A percentile compares a stretch with the other conserved stretches of the same genome.
Conservation (phyloP, 1,139 yeast genomes). For the Eremothecium gossypii region DNA sequence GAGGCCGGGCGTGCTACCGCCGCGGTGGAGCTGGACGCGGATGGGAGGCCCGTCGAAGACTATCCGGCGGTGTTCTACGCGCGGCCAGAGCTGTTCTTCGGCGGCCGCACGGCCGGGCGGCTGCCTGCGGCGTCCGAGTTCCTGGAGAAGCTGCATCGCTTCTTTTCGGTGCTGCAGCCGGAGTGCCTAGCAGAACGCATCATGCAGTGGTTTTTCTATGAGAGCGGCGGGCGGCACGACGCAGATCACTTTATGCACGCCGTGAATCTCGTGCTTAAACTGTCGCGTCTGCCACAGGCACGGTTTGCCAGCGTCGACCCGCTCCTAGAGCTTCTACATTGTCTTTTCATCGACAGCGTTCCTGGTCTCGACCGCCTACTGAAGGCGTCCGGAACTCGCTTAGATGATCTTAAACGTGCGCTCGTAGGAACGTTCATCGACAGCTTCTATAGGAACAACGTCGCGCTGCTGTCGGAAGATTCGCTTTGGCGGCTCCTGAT, state of each 20-base stretch:
- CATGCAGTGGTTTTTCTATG: conserved; percentile 17
- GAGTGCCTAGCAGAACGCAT: conserved; percentile 10
- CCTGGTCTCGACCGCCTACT: conserved; percentile 6
- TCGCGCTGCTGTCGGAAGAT: conserved; percentile 14
- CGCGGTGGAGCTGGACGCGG: conserved; percentile 1
- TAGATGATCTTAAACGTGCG: conserved; percentile 4
- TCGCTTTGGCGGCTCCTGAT: conserved; percentile 17
- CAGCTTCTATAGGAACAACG: conserved; percentile 8
- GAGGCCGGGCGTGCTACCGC: neutral
- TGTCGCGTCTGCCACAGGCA: conserved; percentile 4
- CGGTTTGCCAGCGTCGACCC: conserved; percentile 8
- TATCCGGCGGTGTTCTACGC: conserved; percentile 16
- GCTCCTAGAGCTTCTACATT: conserved; percentile 5
- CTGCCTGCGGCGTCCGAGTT: conserved; percentile 10
- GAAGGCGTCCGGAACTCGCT: conserved; percentile 5
- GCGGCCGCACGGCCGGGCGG: conserved; percentile 7
- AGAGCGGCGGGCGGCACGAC: conserved; percentile 6
- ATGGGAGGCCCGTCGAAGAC: conserved; percentile 2
- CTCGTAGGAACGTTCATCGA: conserved; percentile 7
- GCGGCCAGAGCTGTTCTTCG: conserved; percentile 11
- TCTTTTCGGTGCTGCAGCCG: conserved; percentile 12
- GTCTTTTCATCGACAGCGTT: conserved; percentile 6
- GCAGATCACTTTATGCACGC: conserved; percentile 11
- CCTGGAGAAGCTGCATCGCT: conserved; percentile 9
- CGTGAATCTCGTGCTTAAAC: conserved; percentile 10